A percentile compares a stretch with the other conserved stretches of the same genome.
Conservation (phyloP, 352 stramenopile genomes). For the Phytophthora uliginosa region DNA sequence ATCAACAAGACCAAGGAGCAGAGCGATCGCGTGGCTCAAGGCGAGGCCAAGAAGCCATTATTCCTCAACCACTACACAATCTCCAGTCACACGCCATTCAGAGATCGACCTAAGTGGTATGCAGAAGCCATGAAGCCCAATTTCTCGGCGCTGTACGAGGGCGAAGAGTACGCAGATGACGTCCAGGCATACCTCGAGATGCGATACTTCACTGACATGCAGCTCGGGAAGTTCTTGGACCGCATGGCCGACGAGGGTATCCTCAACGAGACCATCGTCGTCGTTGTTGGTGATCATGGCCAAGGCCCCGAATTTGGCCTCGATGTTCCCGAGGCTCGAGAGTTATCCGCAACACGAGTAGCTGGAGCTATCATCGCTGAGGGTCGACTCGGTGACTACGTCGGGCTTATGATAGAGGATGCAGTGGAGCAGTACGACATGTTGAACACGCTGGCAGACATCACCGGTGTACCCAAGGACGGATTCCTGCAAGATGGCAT, state of each 20-base stretch:
- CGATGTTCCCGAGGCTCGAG: slow-evolving; percentile 35
- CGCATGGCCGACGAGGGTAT: slow-evolving; percentile 49
- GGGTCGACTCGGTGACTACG: slow-evolving; percentile 35
- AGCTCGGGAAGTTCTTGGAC: slow-evolving; percentile 64
- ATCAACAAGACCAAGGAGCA: slow-evolving; percentile 58
- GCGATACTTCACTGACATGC: slow-evolving; percentile 60
- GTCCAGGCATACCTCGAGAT: slow-evolving; percentile 54
- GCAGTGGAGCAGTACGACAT: slow-evolving; percentile 52
- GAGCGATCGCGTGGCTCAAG: slow-evolving; percentile 21
- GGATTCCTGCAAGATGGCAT: slow-evolving; percentile 53
- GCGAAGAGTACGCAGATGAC: slow-evolving; percentile 27
- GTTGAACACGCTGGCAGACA: slow-evolving; percentile 53
- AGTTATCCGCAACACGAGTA: slow-evolving; percentile 44
- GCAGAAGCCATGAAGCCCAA: slow-evolving; percentile 39
- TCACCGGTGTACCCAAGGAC: slow-evolving; percentile 41
- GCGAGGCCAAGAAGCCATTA: slow-evolving; percentile 46
- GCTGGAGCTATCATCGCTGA: slow-evolving; percentile 47
- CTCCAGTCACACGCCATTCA: slow-evolving; percentile 59
- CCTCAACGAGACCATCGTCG: slow-evolving; percentile 64
- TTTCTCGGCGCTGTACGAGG: slow-evolving; percentile 46
- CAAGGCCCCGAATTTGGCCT: slow-evolving; percentile 51
- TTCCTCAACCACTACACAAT: slow-evolving; percentile 74
- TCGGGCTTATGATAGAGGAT: slow-evolving; percentile 40
- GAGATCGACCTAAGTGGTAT: slow-evolving; percentile 52
- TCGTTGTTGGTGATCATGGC: slow-evolving; percentile 65